Base-by-base conservation (phyloP, 2,329 filamentous ascomycete genomes). In the Trichoderma brevicompactum region DNA sequence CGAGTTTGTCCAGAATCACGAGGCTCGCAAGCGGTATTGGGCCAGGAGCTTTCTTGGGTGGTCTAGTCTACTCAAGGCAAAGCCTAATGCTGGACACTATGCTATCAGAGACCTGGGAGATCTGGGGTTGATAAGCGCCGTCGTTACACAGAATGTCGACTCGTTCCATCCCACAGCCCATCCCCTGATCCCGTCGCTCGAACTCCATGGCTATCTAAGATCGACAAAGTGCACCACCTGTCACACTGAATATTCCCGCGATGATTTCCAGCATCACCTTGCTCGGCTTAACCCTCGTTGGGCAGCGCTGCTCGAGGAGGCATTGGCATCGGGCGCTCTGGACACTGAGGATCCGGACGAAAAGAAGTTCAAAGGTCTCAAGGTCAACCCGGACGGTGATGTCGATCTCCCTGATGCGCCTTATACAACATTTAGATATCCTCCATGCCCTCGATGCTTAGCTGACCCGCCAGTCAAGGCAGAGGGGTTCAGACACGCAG, bases 141-240 rank as follows among this genome's bases (percentile, higher is more conserved):
- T 97, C 66, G 88, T 99, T 70, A 98, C 95, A 46, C 95, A 99
- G 76, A 98, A 98, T 74, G 95, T 99, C 59, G 95, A 99, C 79
- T 97, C 93, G 2, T 96, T 99, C 75, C 95, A 99, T 77, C 82
- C 85, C 2, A 79, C 80, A 66, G 90, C 92, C 0, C 94, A 97
- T 76, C 92, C 93, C 0, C 74, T 82, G 9, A 78, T 94, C 49
- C 84, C 87, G 6, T 95, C 92, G 9, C 81, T 96, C 52, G 94
- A 98, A 77, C 83, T 99, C 56, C 95, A 99, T 76, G 95, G 95
- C 70, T 96, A 95, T 77, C 83, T 99, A 55, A 86, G 94, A 69
- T 87, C 89, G 36, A 85, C 93, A 36, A 85, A 93, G 60, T 99
- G 95, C 79, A 86, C 90, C 12, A 91, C 87, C 70, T 99, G 95